Base-by-base conservation (phyloP, 306 rosid species). In the Astragalus glycyphyllos region DNA sequence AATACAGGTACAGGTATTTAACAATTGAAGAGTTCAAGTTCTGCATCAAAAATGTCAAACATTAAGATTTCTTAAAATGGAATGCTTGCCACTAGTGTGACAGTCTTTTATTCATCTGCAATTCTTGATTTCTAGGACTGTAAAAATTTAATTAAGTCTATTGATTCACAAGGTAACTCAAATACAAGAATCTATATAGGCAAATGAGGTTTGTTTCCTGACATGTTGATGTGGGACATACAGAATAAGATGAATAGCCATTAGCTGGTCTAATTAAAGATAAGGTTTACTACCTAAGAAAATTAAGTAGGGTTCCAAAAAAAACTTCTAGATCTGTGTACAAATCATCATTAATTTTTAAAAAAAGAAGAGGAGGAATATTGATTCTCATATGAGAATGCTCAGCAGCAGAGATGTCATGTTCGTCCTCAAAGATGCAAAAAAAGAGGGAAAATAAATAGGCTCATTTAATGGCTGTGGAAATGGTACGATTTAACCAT, bases 401-500 rank as follows among this genome's bases (percentile, higher is more conserved):
- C 13, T 13, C 61, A 13, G 35, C 15, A 35, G 64, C 48, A 64
- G 51, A 6, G 3, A 38, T 67, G 35, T 7, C 16, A 14, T 37
- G n/a, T 4, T 56, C 58, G 37, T 37, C 61, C 8, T 12, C 23
- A 60, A 40, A 68, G 14, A 29, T 31, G 40, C 10, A 7, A 54
- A 51, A 59, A 38, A 15, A 46, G 37, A 11, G 42, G 7, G 0
- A 6, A 37, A 60, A 26, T 3, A 37, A 5, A 34, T 49, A 8
- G 31, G 17, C 31, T 57, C 17, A 48, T 71, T 44, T 23, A 49
- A n/a, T 34, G 41, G 63, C 74, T 46, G 29, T 17, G 60, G 34
- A 69, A 38, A 59, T 38, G 62, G 73, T 20, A 48, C 47, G 23
- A 69, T 42, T 58, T 56, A 73, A 70, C 71, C 29, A 58, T 58